A percentile compares a stretch with the other conserved stretches of the same genome.
Evolutionary conservation across 2,329 filamentous ascomycete genomes (phyloP).

Genomic region (Hymenoscyphus infarciens): DNA sequence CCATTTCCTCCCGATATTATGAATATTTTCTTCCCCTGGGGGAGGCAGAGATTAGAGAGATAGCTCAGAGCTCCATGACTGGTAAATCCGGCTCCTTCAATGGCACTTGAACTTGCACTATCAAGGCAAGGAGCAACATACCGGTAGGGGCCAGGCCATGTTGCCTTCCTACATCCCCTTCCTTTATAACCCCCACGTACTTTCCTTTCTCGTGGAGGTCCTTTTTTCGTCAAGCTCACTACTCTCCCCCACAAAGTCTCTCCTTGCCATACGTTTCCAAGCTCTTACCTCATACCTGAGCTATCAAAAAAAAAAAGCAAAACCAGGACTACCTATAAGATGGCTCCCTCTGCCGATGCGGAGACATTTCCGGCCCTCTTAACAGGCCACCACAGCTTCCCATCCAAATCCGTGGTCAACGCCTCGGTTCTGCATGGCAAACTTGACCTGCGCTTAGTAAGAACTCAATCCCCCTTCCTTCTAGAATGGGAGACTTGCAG

Average conservation of each 20-base stretch:
- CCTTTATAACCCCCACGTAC: constrained; percentile 18
- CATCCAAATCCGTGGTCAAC: constrained; percentile 37
- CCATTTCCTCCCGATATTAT: constrained; percentile 17
- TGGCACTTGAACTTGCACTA: constrained; percentile 14
- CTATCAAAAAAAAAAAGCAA: constrained; percentile 9
- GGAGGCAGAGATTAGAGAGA: constrained; percentile 23
- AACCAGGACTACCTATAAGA: constrained; percentile 11
- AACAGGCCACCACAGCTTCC: constrained; percentile 14
- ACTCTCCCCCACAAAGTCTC: constrained; percentile 19
- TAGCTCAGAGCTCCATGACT: constrained; percentile 24
- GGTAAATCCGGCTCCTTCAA: constrained; percentile 14
- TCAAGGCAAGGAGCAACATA: constrained; percentile 14
- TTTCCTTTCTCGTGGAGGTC: constrained; percentile 17
- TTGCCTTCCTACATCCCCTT: constrained; percentile 7
- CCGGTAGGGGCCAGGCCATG: constrained; percentile 1
- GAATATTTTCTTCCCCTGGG: constrained; percentile 5
- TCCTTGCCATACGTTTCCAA: constrained; percentile 5
- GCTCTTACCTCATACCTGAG: constrained; percentile 7
- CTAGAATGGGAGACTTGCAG: background rate
- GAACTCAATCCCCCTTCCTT: constrained; percentile 20
- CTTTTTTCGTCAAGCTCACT: constrained; percentile 9
- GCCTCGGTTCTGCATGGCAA: constrained; percentile 57
- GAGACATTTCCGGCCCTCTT: constrained; percentile 14
- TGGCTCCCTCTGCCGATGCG: constrained; percentile 25
- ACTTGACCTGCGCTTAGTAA: constrained; percentile 54